A percentile compares a stretch with the other conserved stretches of the same genome.
Conservation (phyloP, 306 rosid genomes). For the Rosa persica region DNA sequence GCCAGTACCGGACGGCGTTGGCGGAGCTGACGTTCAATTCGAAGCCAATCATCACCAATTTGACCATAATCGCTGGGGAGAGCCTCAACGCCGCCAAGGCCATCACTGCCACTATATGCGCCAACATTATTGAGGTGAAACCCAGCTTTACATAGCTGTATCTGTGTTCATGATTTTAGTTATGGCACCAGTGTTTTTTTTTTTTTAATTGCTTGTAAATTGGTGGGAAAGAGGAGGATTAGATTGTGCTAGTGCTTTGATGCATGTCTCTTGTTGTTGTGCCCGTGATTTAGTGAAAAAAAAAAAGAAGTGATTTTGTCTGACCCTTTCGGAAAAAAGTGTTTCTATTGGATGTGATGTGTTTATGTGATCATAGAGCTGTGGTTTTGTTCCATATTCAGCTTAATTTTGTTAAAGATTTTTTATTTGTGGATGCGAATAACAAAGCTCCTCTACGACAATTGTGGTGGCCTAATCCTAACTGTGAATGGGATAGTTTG, state of each 20-base stretch:
- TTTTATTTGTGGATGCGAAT: constrained; percentile 2
- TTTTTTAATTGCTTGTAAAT: constrained; percentile 34
- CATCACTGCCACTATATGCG: constrained; percentile 60
- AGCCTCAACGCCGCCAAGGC: constrained; percentile 62
- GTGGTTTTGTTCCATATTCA: constrained; percentile 8
- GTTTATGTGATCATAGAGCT: neutral
- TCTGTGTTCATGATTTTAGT: constrained; percentile 36
- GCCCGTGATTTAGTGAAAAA: constrained; percentile 14
- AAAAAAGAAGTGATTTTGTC: constrained; percentile 18
- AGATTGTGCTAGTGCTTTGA: constrained; percentile 11
- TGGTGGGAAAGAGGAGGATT: constrained; percentile 6
- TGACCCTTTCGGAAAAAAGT: constrained; percentile 3
- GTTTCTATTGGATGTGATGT: constrained; percentile 16
- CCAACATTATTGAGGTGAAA: constrained; percentile 93
- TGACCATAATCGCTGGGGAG: constrained; percentile 92
- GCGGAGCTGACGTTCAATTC: constrained; percentile 92
- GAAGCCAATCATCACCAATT: constrained; percentile 80
- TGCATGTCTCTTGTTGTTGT: constrained; percentile 12
- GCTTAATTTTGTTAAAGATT: neutral
- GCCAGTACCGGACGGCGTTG: constrained; percentile 69
- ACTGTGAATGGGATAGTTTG: constrained; percentile 12
- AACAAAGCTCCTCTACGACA: constrained; percentile 7
- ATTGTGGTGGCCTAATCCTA: constrained; percentile 18
- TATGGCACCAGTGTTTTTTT: constrained; percentile 41
- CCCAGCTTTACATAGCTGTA: constrained; percentile 47